Conservation (phyloP, 352 stramenopile species). For the Pythium coloratum region DNA sequence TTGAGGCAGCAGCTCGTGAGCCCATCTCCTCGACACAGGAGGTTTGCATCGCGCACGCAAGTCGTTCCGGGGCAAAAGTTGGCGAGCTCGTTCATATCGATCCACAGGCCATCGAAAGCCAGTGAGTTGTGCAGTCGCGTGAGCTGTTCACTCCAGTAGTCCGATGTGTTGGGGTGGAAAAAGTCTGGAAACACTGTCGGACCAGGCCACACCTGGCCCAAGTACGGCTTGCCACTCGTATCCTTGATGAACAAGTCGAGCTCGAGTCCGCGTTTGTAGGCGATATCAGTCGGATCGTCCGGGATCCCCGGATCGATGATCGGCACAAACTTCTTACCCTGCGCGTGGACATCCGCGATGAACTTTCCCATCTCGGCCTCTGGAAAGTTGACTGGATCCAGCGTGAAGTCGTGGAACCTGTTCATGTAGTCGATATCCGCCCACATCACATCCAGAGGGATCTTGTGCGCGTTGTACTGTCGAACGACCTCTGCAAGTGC, state of each 20-base stretch:
- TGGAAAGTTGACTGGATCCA: constrained; percentile 49
- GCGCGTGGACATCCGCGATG: constrained; percentile 50
- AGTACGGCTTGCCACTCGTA: constrained; percentile 51
- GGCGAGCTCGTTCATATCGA: constrained; percentile 88
- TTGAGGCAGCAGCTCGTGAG: constrained; percentile 52
- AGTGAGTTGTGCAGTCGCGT: constrained; percentile 47
- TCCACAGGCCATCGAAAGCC: constrained; percentile 74
- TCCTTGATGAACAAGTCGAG: constrained; percentile 83
- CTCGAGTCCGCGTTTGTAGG: constrained; percentile 53
- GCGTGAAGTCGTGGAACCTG: constrained; percentile 54
- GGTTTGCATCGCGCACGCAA: constrained; percentile 35
- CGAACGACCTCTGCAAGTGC: constrained; percentile 28
- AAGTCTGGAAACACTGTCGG: constrained; percentile 83
- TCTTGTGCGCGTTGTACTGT: constrained; percentile 37
- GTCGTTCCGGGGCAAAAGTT: constrained; percentile 64
- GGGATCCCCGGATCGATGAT: constrained; percentile 86
- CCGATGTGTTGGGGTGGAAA: constrained; percentile 59
- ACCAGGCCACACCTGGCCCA: constrained; percentile 82
- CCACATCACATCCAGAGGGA: constrained; percentile 54
- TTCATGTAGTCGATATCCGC: constrained; percentile 64
- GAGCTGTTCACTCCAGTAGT: constrained; percentile 73
- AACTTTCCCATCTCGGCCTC: constrained; percentile 31
- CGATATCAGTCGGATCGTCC: constrained; percentile 43
- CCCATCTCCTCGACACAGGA: constrained; percentile 34
- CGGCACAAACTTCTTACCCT: constrained; percentile 64